Base-by-base conservation (phyloP, 75 land plant species). In the Selaginella tamariscina region DNA sequence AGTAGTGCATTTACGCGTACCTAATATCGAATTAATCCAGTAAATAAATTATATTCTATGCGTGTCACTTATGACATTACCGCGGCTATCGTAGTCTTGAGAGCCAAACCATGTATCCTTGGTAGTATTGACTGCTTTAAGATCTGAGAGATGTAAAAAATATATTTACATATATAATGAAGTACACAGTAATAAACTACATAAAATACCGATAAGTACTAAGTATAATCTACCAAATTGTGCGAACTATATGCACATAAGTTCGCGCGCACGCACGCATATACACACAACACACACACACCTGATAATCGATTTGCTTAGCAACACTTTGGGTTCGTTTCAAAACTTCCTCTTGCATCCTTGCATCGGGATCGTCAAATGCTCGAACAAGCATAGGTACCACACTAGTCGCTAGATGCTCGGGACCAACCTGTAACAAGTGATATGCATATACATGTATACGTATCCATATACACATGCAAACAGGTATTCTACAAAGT, bases 11-110 rank as follows among this genome's bases (percentile, higher is more conserved):
- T 94, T 64, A 90, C 98, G 31, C 98, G 81, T 11, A 93, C 98
- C 98, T 93, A 85, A 30, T 31, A 22, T 67, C 55, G 5, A 60
- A 0, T 56, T 24, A 13, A 64, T n/a, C 9, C 15, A 9, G 23
- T 23, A 9, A 21, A 59, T 2, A 59, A 59, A n/a, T 8, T 2
- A 29, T 27, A 64, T 64, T 29, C 23, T 2, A 64, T 2, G 15
- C 26, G 18, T 26, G 62, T 57, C 62, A 18, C 29, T 2, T 13
- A 71, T 33, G 32, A n/a, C n/a, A 81, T 68, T 87, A 94, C 98
- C 56, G 96, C 98, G 70, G 98, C 98, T 74, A 94, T 84, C 30
- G 98, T 94, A 44, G 98, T 94, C 74, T 83, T 90, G 32, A 94
- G 87, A 54, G n/a, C 96, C 70, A 94, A 78, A 5, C 85, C 84